Conservation (phyloP, 495 filamentous ascomycete species). For the Arthonia radiata region DNA sequence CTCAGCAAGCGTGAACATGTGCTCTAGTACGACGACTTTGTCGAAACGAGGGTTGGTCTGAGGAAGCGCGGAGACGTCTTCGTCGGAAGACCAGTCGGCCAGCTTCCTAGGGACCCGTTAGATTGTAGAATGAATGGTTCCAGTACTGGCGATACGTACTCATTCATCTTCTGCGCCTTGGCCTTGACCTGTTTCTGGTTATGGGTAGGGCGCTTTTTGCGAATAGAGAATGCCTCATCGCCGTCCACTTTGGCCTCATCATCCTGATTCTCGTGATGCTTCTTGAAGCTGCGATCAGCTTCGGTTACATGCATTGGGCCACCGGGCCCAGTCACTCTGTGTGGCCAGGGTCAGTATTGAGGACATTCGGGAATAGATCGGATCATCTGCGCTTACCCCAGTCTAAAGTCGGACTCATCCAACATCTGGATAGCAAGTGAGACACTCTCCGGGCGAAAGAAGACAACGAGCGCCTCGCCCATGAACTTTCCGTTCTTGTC, state of each 20-base stretch:
- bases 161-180: conserved; percentile 65
- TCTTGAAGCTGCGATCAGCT: conserved; percentile 80
- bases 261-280: conserved; percentile 14
- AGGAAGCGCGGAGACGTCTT: conserved; percentile 36
- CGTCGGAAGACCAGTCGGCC: conserved; percentile 83
- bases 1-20: conserved; percentile 83
- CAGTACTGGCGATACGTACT: conserved; percentile 17
- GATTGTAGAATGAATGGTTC: neutral
- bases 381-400: conserved; percentile 27
- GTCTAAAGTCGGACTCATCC: conserved; percentile 68
- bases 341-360: no score
- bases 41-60: conserved; percentile 39
- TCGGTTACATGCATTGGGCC: conserved; percentile 57
- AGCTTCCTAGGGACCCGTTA: conserved; percentile 33
- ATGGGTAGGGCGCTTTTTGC: no score
- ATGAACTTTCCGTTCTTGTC: conserved; percentile 68
- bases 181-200: conserved; percentile 70
- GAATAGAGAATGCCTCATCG: no score
- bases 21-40: conserved; percentile 66
- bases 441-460: conserved; percentile 80
- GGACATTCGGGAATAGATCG: no score
- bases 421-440: conserved; percentile 71
- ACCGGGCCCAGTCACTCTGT: no score
- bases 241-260: conserved; percentile 26
- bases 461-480: conserved; percentile 80